Evolutionary conservation across 1,284 basidiomycete genomes (phyloP), one percentile per base, ranked within the genome.

Genomic region (Mycocalia duriaeana): DNA sequence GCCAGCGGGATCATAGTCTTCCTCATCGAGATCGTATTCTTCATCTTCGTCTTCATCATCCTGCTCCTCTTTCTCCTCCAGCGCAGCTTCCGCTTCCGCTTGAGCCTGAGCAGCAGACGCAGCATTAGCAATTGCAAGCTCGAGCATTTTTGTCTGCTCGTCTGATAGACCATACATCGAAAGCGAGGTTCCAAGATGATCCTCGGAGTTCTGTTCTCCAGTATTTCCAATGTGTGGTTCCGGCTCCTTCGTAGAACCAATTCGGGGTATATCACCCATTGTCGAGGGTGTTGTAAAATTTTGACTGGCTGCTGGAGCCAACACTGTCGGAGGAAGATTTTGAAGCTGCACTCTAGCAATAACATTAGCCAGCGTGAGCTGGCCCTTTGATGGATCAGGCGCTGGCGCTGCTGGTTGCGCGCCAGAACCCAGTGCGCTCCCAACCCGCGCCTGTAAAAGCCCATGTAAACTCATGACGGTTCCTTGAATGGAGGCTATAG

Each of bases 61-160:
- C 49, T 79, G 76, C 52, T 82, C 79, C 37, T 77, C 79, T 48
- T 81, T 76, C 54, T 83, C 82, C 58, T 86, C 84, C 49, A 82
- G 55, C 0, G 81, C 81, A 5, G 83, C 83, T 53, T 87, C 83
- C 0, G 82, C 84, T 53, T 87, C 85, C 0, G 83, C 84, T 53
- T 85, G 83, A 9, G 82, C 81, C 53, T 85, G 84, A 1, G 84
- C 85, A 25, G 81, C 81, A 23, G 76, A 74, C 8, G 85, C 80
- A 2, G 85, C 84, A 56, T 73, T 82, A 19, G 81, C 79, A 42
- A 87, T 84, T 0, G 83, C 84, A 51, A 81, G 74, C 59, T 87
- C 82, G 5, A 87, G 65, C 51, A 82, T 62, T 52, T 70, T 75
- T 4, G 81, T 73, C 61, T 87, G 85, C 53, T 85, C 83, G 44